A percentile compares a stretch with the other conserved stretches of the same genome.
Evolutionary conservation across 176 grass and related monocot species (phyloP).

Genomic region (Tuctoria greenei): DNA sequence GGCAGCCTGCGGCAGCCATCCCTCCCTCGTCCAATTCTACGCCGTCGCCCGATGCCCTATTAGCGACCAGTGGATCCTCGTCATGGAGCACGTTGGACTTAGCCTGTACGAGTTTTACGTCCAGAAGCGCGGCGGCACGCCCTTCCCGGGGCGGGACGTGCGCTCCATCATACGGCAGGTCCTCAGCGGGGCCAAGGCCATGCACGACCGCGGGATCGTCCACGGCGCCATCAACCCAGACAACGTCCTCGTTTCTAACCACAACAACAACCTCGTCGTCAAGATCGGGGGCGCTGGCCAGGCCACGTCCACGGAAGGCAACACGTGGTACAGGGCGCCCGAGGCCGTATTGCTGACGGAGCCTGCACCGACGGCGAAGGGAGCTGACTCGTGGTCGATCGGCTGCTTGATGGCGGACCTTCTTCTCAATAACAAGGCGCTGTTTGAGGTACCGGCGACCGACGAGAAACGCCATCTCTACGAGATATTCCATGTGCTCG

Average conservation of each 20-base stretch:
- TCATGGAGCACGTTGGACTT: neutral
- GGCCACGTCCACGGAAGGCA: neutral
- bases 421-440: neutral
- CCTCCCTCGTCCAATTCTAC: neutral
- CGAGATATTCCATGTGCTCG: neutral
- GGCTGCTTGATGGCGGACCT: neutral
- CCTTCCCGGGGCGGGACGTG: neutral
- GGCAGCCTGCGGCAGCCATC: neutral
- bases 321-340: no score
- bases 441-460: neutral
- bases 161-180: neutral
- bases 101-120: neutral
- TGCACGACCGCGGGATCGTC: neutral
- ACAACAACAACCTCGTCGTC: neutral
- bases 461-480: neutral
- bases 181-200: no score
- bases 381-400: neutral
- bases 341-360: no score
- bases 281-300: neutral
- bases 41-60: neutral
- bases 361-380: no score
- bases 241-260: neutral
- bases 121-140: no score
- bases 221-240: neutral
- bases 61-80: neutral